Base-by-base conservation (phyloP, 805 yeast genomes). In the Barnettozyma siamensis region DNA sequence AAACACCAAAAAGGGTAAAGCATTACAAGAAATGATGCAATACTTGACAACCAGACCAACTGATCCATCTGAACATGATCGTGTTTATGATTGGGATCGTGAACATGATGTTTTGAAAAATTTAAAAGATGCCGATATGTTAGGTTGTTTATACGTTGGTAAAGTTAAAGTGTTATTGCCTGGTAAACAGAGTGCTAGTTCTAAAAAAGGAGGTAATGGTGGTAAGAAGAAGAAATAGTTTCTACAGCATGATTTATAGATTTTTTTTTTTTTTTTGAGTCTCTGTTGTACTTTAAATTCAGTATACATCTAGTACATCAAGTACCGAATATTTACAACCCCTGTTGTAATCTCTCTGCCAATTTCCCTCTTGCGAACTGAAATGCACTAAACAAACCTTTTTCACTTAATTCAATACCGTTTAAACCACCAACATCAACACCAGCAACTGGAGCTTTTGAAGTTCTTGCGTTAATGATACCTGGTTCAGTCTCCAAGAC, bases 401-500 rank as follows among this genome's bases (percentile, higher is more conserved):
- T 82, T 60, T 84, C 93, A 41, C 79, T 72, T 34, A 80, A 60
- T 54, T 83, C 89, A 43, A 84, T 73, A 44, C 73, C 67, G 54
- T 73, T 72, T 54, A 78, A 66, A 47, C 73, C 68, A 51, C 73
- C 71, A 30, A 73, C 68, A 53, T 88, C 96, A 53, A 86, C 95
- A 49, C 73, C 78, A 27, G 78, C 64, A 26, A 26, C 29, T 35
- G 96, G 95, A 26, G 93, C 80, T 45, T 78, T 76, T n/a, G 98
- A 85, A 20, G 89, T 96, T 65, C 99, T 77, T 13, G 94, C 77
- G 2, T 91, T 89, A 52, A 93, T 85, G 32, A 86, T 79, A 28
- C 83, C 77, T 5, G 95, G 80, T 56, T 93, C 97, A 21, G 88
- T 83, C 62, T 93, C 97, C 51, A 93, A 72, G 42, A 93, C 79